Evolutionary conservation across 129 eudicot species (phyloP).

Genomic region (Oenanthe sinensis): DNA sequence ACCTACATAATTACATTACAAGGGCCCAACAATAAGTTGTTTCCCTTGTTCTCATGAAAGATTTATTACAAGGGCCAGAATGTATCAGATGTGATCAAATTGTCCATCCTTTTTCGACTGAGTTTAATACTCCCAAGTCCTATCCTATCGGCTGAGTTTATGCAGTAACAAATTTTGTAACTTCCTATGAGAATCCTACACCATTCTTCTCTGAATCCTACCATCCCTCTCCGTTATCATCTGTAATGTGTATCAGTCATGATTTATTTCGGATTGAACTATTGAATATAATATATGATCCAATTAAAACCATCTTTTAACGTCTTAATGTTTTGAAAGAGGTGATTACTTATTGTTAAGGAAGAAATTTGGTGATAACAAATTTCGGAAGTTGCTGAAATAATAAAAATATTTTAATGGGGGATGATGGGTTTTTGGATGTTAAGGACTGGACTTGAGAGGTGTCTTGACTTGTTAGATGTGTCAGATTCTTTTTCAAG

Average conservation of each 20-base stretch:
- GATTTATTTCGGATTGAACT: neutral
- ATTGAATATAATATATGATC: no score
- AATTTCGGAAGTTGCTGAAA: no score
- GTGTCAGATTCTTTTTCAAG: no score
- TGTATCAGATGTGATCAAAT: neutral
- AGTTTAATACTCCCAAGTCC: neutral
- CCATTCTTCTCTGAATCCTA: neutral
- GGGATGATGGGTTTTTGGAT: no score
- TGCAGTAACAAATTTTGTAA: neutral
- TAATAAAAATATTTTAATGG: no score
- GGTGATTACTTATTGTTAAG: no score
- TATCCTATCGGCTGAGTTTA: neutral
- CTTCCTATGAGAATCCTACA: neutral
- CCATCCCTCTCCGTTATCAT: neutral
- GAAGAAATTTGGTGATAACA: no score
- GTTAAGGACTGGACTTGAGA: no score
- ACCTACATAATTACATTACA: neutral
- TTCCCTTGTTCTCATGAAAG: neutral
- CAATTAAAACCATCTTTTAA: no score
- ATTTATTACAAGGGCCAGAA: neutral
- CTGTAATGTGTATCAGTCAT: neutral
- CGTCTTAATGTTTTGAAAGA: no score
- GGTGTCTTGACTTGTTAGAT: no score
- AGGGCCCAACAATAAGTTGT: neutral
- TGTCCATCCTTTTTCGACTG: neutral